Conservation (phyloP, 139 green algal genomes). For the Astrephomene gubernaculifera region DNA sequence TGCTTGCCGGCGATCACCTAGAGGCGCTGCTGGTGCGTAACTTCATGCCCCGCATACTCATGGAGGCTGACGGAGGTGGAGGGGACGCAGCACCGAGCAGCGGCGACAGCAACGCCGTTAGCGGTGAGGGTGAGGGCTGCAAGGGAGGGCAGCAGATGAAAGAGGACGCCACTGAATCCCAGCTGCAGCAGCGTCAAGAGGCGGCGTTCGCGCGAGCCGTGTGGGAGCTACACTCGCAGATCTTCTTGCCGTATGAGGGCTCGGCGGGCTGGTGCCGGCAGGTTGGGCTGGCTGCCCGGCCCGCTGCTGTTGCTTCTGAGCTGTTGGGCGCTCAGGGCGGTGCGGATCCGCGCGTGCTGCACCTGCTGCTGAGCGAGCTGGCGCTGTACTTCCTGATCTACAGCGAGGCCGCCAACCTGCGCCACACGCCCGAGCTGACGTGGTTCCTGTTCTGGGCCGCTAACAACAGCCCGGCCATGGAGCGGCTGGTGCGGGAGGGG, state of each 20-base stretch:
- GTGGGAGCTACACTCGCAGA: slow-evolving; percentile 36
- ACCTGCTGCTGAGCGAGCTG: slow-evolving; percentile 47
- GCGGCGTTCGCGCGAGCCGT: slow-evolving; percentile 20
- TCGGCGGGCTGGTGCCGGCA: background rate
- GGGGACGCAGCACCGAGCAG: background rate
- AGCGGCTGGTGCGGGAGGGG: slow-evolving; percentile 7
- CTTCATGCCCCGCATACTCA: slow-evolving; percentile 34
- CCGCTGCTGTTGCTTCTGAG: background rate
- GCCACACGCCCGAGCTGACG: slow-evolving; percentile 79
- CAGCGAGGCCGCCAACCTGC: slow-evolving; percentile 79
- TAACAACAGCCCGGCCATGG: slow-evolving; percentile 13
- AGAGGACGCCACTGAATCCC: background rate
- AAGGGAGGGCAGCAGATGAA: background rate
- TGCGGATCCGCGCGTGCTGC: background rate
- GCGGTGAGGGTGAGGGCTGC: background rate
- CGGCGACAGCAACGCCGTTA: background rate
- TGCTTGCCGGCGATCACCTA: slow-evolving; percentile 48
- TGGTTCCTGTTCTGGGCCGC: slow-evolving; percentile 84
- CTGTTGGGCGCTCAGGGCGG: background rate
- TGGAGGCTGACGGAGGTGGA: background rate
- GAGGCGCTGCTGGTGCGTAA: slow-evolving; percentile 23
- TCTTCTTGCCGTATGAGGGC: slow-evolving; percentile 41
- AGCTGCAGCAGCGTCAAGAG: background rate
- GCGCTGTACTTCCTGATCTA: slow-evolving; percentile 49
- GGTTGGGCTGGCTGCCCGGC: slow-evolving; percentile 21